A percentile compares a stretch with the other conserved stretches of the same genome.
Evolutionary conservation across 768 basidiomycete genomes (phyloP).

Genomic region (Phanerodontia chrysosporium): DNA sequence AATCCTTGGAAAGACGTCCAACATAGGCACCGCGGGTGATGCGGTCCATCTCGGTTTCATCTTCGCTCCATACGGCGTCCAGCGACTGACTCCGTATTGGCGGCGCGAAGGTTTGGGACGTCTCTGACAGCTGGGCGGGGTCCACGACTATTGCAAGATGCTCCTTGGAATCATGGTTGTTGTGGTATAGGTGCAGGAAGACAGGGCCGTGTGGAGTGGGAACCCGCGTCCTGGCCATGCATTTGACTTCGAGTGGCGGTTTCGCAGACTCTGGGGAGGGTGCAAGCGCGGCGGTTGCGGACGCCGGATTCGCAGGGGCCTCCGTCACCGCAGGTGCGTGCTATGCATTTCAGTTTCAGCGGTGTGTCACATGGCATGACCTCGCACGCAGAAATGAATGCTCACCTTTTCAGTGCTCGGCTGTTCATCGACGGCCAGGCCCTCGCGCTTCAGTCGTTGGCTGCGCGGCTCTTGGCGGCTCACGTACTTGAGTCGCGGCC

Average conservation of each 20-base stretch:
- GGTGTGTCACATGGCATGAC: neutral
- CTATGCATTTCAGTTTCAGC: slow-evolving; percentile 27
- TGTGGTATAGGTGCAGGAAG: slow-evolving; percentile 94
- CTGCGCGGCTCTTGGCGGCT: slow-evolving; percentile 75
- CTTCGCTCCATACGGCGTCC: slow-evolving; percentile 77
- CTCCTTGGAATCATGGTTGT: slow-evolving; percentile 88
- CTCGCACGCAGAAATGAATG: neutral
- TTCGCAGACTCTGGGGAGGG: slow-evolving; percentile 17
- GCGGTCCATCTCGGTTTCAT: slow-evolving; percentile 91
- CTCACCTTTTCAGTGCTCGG: slow-evolving; percentile 33
- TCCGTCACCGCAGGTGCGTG: slow-evolving; percentile 34
- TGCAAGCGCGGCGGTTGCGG: slow-evolving; percentile 12
- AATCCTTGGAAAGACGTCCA: slow-evolving; percentile 66
- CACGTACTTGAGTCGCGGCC: slow-evolving; percentile 50
- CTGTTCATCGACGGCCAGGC: slow-evolving; percentile 34
- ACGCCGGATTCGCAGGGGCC: slow-evolving; percentile 5
- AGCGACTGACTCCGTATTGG: slow-evolving; percentile 76
- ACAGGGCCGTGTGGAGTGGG: slow-evolving; percentile 93
- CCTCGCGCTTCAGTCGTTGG: slow-evolving; percentile 41
- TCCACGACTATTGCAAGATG: slow-evolving; percentile 96
- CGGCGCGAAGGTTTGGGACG: slow-evolving; percentile 32
- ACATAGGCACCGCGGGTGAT: slow-evolving; percentile 92
- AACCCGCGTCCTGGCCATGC: slow-evolving; percentile 95
- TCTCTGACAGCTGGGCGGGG: slow-evolving; percentile 71
- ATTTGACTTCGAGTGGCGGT: slow-evolving; percentile 58